These are phyloP conservation scores for Hapsidospora chrysogenum DNA, from an alignment of 495 filamentous ascomycete species.

Conservation along the genomic window DNA sequence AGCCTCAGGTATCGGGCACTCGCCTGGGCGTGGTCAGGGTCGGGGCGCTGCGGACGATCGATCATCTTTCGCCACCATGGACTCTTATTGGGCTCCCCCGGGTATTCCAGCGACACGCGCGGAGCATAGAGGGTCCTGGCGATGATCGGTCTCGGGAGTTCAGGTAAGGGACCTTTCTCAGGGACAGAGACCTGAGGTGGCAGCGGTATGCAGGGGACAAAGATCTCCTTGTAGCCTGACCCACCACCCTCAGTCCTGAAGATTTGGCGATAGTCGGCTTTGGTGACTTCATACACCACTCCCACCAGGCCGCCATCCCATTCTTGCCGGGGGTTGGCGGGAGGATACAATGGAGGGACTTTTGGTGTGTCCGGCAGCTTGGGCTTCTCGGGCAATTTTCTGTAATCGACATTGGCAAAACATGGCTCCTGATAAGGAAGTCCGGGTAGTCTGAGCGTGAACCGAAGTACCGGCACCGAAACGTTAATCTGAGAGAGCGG, in stretches of 20 bases:
- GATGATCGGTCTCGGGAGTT: conserved; percentile 24
- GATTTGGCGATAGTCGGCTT: conserved; percentile 65
- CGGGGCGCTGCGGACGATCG: conserved; percentile 32
- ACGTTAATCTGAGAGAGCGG: conserved; percentile 69
- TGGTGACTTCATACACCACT: conserved; percentile 86
- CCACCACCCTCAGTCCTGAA: conserved; percentile 85
- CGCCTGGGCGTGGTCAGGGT: conserved; percentile 58
- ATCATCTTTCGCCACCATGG: conserved; percentile 15
- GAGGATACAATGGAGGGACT: conserved; percentile 14
- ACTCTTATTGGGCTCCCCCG: conserved; percentile 7
- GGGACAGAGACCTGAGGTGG: conserved; percentile 24
- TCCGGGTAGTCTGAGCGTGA: conserved; percentile 77
- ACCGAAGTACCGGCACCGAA: conserved; percentile 51
- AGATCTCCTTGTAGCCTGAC: conserved; percentile 60
- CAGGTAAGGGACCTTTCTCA: conserved; percentile 21
- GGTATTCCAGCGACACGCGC: conserved; percentile 10
- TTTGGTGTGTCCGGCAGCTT: conserved; percentile 12
- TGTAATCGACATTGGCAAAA: conserved; percentile 64
- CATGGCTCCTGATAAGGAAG: conserved; percentile 81
- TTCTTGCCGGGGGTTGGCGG: conserved; percentile 15
- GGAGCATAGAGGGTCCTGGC: conserved; percentile 28
- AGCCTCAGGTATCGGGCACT: conserved; percentile 69
- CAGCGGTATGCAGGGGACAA: conserved; percentile 58
- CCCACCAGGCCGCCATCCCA: conserved; percentile 76
- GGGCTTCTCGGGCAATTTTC: conserved; percentile 24